Evolutionary conservation across 768 basidiomycete genomes (phyloP), one percentile per base, ranked within the genome.

Genomic region (Chlorophyllum brunneum): DNA sequence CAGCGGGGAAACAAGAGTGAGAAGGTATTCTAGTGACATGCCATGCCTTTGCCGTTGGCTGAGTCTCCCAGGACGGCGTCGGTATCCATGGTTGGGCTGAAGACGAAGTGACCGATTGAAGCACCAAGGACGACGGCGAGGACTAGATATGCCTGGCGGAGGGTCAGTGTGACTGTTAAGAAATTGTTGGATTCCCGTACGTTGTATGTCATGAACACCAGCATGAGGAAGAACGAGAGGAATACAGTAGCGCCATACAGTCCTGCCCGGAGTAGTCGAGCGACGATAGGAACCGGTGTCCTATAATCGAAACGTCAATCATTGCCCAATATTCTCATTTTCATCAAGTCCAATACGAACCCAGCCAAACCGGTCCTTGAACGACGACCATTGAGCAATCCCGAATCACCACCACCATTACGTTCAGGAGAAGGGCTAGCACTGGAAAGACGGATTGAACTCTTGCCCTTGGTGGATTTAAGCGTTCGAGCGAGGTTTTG

Each of bases 171-270:
- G 45, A 57, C 37, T 24, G 15, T 42, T 18, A 48, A 18, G 31
- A 51, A 30, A 34, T 16, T 27, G 27, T 29, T 24, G 22, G 9
- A 20, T 15, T 11, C n/a, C 71, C 88, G 62, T 54, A 92, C 91
- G 58, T 97, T 97, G 71, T 95, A 97, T 4, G 93, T 95, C 93
- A 97, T 95, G 69, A 92, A 94, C 34, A 95, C 84, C 53, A 97
- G 73, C 93, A 97, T 97, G 64, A 92, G 80, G 79, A 92, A 91
- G 75, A 88, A 89, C 30, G 89, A 89, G 54, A 92, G 66, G 66
- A 86, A 85, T 18, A 92, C 82, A 2, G 81, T 81, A 3, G 75
- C 67, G n/a, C 85, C 91, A 60, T 95, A 95, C 31, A 92, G 64
- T 1, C 65, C 59, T 5, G 91, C 86, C 22, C 90, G 77, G 38